phyloP scores from a whole-genome alignment of 495 filamentous ascomycete species.

The Terfezia claveryi region DNA sequence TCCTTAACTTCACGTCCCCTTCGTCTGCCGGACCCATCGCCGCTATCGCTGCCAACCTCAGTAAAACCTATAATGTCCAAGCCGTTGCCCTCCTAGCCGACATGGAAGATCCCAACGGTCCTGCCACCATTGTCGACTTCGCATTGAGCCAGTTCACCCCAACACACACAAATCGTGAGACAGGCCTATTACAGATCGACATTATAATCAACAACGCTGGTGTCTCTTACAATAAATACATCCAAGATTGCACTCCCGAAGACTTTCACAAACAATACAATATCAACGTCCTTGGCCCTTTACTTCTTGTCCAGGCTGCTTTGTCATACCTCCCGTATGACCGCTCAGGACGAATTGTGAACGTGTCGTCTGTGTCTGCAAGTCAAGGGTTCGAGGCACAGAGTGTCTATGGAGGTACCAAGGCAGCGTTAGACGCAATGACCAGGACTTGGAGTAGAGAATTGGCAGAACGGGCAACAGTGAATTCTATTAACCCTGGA shows the following conservation, averaged over 20 bases:
- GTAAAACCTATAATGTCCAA: slow-evolving; percentile 18
- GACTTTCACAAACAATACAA: slow-evolving; percentile 52
- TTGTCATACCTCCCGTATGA: slow-evolving; percentile 48
- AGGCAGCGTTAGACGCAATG: slow-evolving; percentile 81
- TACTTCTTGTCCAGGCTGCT: slow-evolving; percentile 55
- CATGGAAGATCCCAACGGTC: slow-evolving; percentile 22
- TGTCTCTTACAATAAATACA: slow-evolving; percentile 34
- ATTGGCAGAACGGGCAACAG: slow-evolving; percentile 51
- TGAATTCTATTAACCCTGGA: slow-evolving; percentile 77
- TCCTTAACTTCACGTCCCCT: slow-evolving; percentile 52
- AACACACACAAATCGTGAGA: slow-evolving; percentile 20
- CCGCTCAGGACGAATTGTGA: slow-evolving; percentile 59
- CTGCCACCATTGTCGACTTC: slow-evolving; percentile 22
- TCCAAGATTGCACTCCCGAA: slow-evolving; percentile 34
- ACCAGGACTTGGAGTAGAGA: slow-evolving; percentile 74
- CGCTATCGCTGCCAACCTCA: slow-evolving; percentile 23
- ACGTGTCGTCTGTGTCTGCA: slow-evolving; percentile 49
- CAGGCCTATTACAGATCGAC: slow-evolving; percentile 41
- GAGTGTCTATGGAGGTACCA: slow-evolving; percentile 68
- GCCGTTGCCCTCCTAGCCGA: slow-evolving; percentile 21
- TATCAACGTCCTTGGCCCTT: slow-evolving; percentile 67
- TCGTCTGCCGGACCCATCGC: slow-evolving; percentile 25
- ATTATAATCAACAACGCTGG: slow-evolving; percentile 83
- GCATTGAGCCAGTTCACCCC: slow-evolving; percentile 3
- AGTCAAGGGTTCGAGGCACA: slow-evolving; percentile 47